Conservation (phyloP, 495 filamentous ascomycete species). For the Pyrenula aspistea region DNA sequence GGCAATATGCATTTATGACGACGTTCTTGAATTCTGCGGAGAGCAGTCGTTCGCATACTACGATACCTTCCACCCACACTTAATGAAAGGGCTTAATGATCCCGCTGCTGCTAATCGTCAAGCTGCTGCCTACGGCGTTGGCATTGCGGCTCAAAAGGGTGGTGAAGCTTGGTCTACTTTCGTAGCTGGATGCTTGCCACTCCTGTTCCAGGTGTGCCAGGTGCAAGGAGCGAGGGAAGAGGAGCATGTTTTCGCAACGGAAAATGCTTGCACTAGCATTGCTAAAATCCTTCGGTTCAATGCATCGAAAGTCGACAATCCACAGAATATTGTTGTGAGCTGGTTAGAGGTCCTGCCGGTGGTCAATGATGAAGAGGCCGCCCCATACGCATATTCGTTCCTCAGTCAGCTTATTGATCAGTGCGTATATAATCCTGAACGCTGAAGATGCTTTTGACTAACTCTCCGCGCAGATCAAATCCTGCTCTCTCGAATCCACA, state of each 20-base stretch:
- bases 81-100: slow-evolving; percentile 74
- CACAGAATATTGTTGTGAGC: slow-evolving; percentile 56
- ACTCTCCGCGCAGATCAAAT: slow-evolving; percentile 55
- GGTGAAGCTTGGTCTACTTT: slow-evolving; percentile 76
- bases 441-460: slow-evolving; percentile 3
- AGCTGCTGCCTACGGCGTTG: slow-evolving; percentile 91
- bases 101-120: slow-evolving; percentile 83
- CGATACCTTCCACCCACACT: slow-evolving; percentile 70
- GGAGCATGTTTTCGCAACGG: slow-evolving; percentile 93
- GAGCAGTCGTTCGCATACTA: slow-evolving; percentile 72
- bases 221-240: slow-evolving; percentile 71
- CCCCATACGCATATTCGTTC: slow-evolving; percentile 91
- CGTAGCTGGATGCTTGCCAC: slow-evolving; percentile 62
- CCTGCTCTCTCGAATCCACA: slow-evolving; percentile 50
- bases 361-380: slow-evolving; percentile 91
- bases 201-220: slow-evolving; percentile 72
- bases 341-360: slow-evolving; percentile 91
- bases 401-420: slow-evolving; percentile 83
- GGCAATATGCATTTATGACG: slow-evolving; percentile 97
- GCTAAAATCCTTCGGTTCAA: slow-evolving; percentile 94
- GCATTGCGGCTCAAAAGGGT: slow-evolving; percentile 89
- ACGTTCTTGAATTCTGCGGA: slow-evolving; percentile 94
- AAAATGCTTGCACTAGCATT: slow-evolving; percentile 94
- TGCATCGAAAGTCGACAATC: slow-evolving; percentile 54
- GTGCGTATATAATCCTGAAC: slow-evolving; percentile 56